Evolutionary conservation across 805 yeast genomes (phyloP), one percentile per base, ranked within the genome.

Genomic region (Candida coleopterorum): DNA sequence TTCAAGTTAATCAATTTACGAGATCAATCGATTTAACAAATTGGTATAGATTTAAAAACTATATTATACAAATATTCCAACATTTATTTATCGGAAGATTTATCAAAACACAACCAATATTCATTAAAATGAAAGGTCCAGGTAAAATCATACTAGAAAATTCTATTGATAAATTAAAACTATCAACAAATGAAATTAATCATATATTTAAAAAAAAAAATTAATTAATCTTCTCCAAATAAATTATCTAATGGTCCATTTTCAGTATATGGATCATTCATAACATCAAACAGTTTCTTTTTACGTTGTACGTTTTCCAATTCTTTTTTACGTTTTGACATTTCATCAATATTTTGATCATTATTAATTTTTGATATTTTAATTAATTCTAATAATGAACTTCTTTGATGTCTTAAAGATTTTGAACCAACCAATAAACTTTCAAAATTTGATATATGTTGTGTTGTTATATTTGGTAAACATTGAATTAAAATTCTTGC

Each of bases 341-440:
- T 71, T 34, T 60, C 68, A 16, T 64, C 70, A 18, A 60, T 68
- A 5, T 18, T 15, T 1, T 16, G 4, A 18, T 35, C 32, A 8
- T 30, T 42, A 25, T 48, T 49, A 46, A 68, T 76, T 43, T 77
- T 78, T 15, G 83, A 75, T 38, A 75, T 70, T 33, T 77, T 72
- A n/a, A 89, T 69, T 54, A 86, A 77, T 42, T 85, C 93, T 41
- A 86, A 59, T 59, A 89, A 73, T 18, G 87, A 79, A 17, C 83
- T 78, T 44, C 95, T 71, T 62, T 87, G 95, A 49, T 85, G 93
- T 44, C 88, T 74, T 46, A 82, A 64, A 32, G 79, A 72, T 54
- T 79, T 74, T n/a, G 86, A 79, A 34, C 71, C 72, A 34, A 77
- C 74, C 32, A 89, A 60, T 25, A 77, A 64, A 11, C 64, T 64